phyloP scores from a whole-genome alignment of 2,329 filamentous ascomycete species.

The Neofusicoccum sp. region DNA sequence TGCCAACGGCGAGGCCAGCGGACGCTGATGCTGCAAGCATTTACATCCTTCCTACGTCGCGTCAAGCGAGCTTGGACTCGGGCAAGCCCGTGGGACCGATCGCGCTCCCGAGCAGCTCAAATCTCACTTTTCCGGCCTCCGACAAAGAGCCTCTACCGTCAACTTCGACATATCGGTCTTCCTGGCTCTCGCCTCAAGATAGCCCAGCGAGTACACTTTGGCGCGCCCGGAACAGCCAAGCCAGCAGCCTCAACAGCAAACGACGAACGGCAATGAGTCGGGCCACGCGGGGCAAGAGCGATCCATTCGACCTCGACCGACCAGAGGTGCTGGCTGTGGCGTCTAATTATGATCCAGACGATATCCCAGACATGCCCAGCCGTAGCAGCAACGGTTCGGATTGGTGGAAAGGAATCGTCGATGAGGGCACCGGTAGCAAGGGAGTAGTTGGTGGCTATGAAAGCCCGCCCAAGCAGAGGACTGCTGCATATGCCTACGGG shows the following conservation, averaged over 20 bases:
- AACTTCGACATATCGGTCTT: not conserved
- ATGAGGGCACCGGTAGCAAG: not conserved
- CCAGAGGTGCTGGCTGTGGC: conserved; percentile 41
- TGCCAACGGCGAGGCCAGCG: not conserved
- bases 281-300: conserved; percentile 38
- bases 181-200: not conserved
- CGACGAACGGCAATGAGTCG: conserved; percentile 23
- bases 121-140: not conserved
- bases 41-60: conserved; percentile 10
- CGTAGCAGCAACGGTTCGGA: conserved; percentile 6
- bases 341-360: not conserved
- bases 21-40: conserved; percentile 10
- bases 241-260: not conserved
- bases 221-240: not conserved
- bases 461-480: not conserved
- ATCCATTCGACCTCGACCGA: conserved; percentile 45
- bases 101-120: conserved; percentile 2
- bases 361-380: not conserved
- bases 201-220: not conserved
- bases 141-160: not conserved
- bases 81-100: conserved; percentile 3
- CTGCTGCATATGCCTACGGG: not conserved
- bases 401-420: conserved; percentile 11
- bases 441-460: not conserved
- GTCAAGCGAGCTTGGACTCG: not conserved